These are phyloP conservation scores for Glebionis coronaria DNA, from an alignment of 129 eudicot genomes.

Conservation along the genomic window DNA sequence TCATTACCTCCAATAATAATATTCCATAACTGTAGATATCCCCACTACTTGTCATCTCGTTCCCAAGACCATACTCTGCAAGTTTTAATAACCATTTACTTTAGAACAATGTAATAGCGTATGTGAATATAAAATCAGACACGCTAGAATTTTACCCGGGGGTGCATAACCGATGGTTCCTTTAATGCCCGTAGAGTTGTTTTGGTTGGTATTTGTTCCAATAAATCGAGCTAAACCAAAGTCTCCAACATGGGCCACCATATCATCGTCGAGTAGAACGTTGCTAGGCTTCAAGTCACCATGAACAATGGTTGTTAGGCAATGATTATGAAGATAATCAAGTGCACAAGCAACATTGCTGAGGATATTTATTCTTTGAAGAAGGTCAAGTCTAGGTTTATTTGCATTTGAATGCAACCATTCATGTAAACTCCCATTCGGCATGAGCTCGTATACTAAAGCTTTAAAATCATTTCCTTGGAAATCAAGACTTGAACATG, in stretches of 20 bases:
- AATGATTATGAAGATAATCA: constrained; percentile 22
- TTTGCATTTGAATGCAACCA: constrained; percentile 16
- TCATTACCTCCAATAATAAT: constrained; percentile 26
- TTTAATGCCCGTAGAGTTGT: not conserved
- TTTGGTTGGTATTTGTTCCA: constrained; percentile 6
- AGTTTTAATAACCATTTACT: not conserved
- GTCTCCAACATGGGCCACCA: constrained; percentile 26
- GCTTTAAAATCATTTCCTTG: constrained; percentile 26
- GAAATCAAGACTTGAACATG: constrained; percentile 35
- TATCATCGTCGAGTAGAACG: constrained; percentile 16
- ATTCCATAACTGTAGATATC: constrained; percentile 28
- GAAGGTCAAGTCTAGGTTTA: not conserved
- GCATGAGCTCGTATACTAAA: constrained; percentile 22
- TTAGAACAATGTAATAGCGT: not conserved
- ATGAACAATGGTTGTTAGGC: constrained; percentile 12
- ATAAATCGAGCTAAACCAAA: constrained; percentile 14
- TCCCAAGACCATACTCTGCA: constrained; percentile 30
- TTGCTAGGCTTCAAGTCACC: constrained; percentile 26
- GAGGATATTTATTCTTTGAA: constrained; percentile 20
- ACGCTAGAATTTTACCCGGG: constrained; percentile 2
- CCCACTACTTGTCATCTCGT: constrained; percentile 17
- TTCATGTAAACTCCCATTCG: constrained; percentile 26
- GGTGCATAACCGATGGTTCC: constrained; percentile 26
- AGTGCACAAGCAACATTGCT: constrained; percentile 1
- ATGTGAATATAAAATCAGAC: not conserved